Evolutionary conservation across 305 asterid species (phyloP), one percentile per base, ranked within the genome.

Genomic region (Fraxinus baroniana): DNA sequence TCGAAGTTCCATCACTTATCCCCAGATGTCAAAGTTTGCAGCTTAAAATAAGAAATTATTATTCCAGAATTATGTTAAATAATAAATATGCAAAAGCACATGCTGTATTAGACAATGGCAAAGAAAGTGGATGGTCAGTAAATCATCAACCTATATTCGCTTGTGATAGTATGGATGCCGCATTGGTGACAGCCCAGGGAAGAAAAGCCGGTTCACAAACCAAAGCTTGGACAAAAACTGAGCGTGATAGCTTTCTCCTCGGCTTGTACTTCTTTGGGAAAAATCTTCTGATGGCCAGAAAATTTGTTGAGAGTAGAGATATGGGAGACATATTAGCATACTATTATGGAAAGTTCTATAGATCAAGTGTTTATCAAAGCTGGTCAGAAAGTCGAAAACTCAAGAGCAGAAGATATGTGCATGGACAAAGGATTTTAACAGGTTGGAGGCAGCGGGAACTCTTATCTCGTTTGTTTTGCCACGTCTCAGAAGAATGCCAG

Each of bases 371-470:
- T 49, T 87, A 89, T 80, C 79, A 22, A 37, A 92, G 90, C 87
- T 94, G 95, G 97, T 89, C 91, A 3, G 91, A 85, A 5, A 81
- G 91, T 35, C 82, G 90, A 81, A 94, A 88, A 84, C 79, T 82
- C 80, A 91, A 79, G 82, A 88, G 87, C 86, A 88, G 84, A 86
- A 92, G 83, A 83, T 82, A 89, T 74, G 93, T 86, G 1, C 84
- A 81, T 39, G 98, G 97, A 66, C 92, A 88, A 86, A 90, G 86
- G 83, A 82, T 94, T 81, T 94, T 94, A 78, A 90, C 88, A 7
- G 97, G 98, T 80, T 18, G 78, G 78, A 92, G 97, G 88, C 94
- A 81, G 87, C 94, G 88, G 77, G 98, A 91, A 78, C 80, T 94
- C 32, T 64, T 92, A 52, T 87, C 93, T 83, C 93, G 97, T 28